Base-by-base conservation (phyloP, 139 green algal genomes). In the Coelastrella sp. region DNA sequence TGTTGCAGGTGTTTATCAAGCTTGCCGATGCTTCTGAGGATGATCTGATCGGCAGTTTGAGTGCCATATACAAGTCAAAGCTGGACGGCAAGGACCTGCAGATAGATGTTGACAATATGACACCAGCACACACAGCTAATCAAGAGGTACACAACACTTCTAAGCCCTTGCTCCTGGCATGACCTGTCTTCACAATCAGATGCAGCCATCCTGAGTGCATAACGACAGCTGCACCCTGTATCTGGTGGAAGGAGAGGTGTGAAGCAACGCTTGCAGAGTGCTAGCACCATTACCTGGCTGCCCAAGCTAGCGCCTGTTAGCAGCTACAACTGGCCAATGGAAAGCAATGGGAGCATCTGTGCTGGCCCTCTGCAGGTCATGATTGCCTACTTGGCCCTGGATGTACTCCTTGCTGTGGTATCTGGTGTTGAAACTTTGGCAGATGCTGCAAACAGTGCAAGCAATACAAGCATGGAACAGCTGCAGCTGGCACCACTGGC, bases 391-490 rank as follows among this genome's bases (percentile, higher is more conserved):
- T 86, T 97, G 23, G 92, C 92, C 23, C 90, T 98, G 19, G 96
- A 98, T 83, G 76, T 90, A 7, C 66, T 97, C 66, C 86, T 98
- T 66, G 88, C 58, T 5, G 83, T 96, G 7, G 95, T 96, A n/a
- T 73, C 84, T 4, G 88, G 91, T 32, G 59, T 96, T 19, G 95
- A 97, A 89, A 89, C 91, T 71, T 91, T 97, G 56, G 92, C 94
- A 54, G 95, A 96, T 83, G 64, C 77, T 2, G 92, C 93, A 8
- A 78, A 56, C 19, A 80, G 17, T n/a, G 65, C 17, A 71, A 83
- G 61, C 10, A 66, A 19, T 16, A 60, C 57, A 85, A 54, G 56
- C 79, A 47, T 71, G 8, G 73, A 89, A 56, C 85, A 76, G 57
- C 56, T 75, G n/a, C 73, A 84, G 71, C 73, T 73, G 16, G 23